Base-by-base conservation (phyloP, 164 flowering plant species). In the Berberis thunbergii region DNA sequence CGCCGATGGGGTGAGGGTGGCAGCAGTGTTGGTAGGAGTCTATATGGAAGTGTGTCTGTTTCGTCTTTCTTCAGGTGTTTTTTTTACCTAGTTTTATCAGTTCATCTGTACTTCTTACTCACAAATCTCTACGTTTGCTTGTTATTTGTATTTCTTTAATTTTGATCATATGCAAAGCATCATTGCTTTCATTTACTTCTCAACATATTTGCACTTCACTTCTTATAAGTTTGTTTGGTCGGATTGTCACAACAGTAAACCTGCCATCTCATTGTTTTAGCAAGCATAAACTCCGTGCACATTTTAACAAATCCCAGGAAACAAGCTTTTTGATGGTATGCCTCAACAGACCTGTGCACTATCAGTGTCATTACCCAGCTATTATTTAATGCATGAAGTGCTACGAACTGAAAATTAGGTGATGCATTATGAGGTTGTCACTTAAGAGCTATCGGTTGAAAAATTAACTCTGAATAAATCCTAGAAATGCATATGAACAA, bases 21-120 rank as follows among this genome's bases (percentile, higher is more conserved):
- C 45, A 60, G 59, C 53, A 26, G 26, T 9, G 53, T 38, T 65
- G 42, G 43, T n/a, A 49, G 54, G 54, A 58, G 62, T 58, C 46
- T 65, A 43, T 65, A 65, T 49, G 38, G 54, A 11, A 45, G 59
- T 64, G 44, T 45, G 13, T 46, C 40, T 55, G 38, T 56, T 54
- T 63, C 43, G 43, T 63, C 7, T 6, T 52, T 45, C 44, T 54
- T 9, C 8, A 11, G 1, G 13, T 52, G n/a, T 52, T 52, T 52
- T 52, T 10, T 11, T 26, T 26, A 26, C 26, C 26, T 26, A 26
- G 26, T 26, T 26, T 26, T 26, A 26, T 26, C 26, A 26, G 26
- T 26, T 26, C 26, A 26, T 26, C 26, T 26, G 26, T 26, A 26
- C 0, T 26, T 26, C 26, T 26, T 26, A 26, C 26, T 26, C 26